phyloP scores from a whole-genome alignment of 176 grass and related monocot genomes.

The Aegilops bicornis region DNA sequence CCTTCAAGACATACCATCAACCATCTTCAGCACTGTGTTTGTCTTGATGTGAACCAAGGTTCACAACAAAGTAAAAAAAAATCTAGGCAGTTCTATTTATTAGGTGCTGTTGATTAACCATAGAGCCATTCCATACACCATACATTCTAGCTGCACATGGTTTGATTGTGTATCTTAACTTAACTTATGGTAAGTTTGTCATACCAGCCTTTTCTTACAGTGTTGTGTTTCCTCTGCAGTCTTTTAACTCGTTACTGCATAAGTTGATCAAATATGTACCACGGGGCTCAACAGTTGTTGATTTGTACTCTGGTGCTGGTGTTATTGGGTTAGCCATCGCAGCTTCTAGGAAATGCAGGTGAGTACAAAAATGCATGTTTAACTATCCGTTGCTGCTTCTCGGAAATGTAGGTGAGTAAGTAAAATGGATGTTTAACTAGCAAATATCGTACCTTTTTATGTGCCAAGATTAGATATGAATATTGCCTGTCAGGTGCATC shows the following conservation, averaged over 20 bases:
- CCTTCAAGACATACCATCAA: neutral
- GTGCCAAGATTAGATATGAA: neutral
- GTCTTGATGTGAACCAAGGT: neutral
- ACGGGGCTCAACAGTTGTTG: slow-evolving; percentile 90
- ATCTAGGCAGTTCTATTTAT: neutral
- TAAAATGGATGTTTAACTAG: slow-evolving; percentile 13
- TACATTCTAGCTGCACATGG: neutral
- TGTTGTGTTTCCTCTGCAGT: slow-evolving; percentile 52
- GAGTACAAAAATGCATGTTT: slow-evolving; percentile 33
- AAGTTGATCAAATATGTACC: slow-evolving; percentile 92
- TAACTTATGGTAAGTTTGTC: neutral
- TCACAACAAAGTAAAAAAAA: neutral
- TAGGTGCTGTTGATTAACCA: slow-evolving; percentile 14
- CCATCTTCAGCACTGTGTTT: neutral
- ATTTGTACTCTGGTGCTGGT: slow-evolving; percentile 90
- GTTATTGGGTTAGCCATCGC: slow-evolving; percentile 85
- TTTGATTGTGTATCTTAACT: slow-evolving; percentile 8
- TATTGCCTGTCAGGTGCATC: neutral
- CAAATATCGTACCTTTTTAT: neutral
- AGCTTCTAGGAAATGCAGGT: slow-evolving; percentile 86
- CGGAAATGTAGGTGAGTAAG: slow-evolving; percentile 55
- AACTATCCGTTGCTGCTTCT: slow-evolving; percentile 46
- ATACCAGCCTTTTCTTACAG: neutral
- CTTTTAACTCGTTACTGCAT: slow-evolving; percentile 84
- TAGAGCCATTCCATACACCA: neutral